Conservation (phyloP, 2,329 filamentous ascomycete species). For the Lecanicillium sp. region DNA sequence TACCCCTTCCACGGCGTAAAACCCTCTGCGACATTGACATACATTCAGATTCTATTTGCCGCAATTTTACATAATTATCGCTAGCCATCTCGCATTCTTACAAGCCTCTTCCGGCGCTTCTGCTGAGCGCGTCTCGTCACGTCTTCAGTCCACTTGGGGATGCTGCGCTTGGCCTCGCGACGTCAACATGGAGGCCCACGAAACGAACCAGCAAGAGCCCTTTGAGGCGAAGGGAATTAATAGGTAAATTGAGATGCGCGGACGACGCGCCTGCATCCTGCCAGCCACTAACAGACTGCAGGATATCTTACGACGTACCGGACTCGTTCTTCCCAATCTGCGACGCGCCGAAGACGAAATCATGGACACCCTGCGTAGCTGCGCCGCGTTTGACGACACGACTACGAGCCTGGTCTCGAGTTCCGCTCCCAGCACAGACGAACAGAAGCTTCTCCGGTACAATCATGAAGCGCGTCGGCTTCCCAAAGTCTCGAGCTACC, state of each 20-base stretch:
- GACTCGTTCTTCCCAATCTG: constrained; percentile 6
- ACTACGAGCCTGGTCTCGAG: constrained; percentile 23
- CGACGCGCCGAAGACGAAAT: constrained; percentile 11
- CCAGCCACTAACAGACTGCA: neutral
- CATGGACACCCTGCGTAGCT: constrained; percentile 15
- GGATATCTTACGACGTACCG: constrained; percentile 6
- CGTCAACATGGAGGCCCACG: constrained; percentile 4
- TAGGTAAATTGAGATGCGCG: neutral
- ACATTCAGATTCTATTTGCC: too few species aligned
- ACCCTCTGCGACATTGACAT: too few species aligned
- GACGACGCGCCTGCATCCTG: neutral
- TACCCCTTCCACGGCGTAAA: too few species aligned
- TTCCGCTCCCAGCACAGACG: constrained; percentile 17
- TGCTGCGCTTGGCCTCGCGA: too few species aligned
- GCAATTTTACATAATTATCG: too few species aligned
- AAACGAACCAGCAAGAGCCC: neutral
- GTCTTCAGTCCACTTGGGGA: too few species aligned
- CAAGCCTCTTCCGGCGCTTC: too few species aligned
- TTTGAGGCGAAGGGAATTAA: constrained; percentile 2
- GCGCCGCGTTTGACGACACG: constrained; percentile 13
- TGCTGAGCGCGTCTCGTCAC: too few species aligned
- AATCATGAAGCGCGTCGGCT: constrained; percentile 25
- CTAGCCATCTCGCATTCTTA: too few species aligned
- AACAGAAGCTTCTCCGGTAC: constrained; percentile 15
- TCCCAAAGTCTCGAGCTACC: constrained; percentile 3